These are phyloP conservation scores for Vanderwaltozyma tropicalis DNA, from an alignment of 805 yeast species.

Conservation along the genomic window DNA sequence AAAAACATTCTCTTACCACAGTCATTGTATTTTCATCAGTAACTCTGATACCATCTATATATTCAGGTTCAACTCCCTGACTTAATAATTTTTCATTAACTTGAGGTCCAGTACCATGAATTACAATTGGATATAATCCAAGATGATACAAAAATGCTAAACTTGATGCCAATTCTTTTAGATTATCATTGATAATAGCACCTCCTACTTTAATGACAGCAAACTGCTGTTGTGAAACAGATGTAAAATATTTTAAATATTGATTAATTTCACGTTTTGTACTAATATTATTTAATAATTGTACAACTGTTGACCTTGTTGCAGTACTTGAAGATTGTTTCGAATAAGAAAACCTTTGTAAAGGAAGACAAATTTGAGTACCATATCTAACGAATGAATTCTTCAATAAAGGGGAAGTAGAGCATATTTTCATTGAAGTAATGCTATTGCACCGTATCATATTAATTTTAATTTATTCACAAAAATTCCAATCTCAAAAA, in stretches of 20 bases:
- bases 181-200: constrained; percentile 90
- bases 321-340: constrained; percentile 13
- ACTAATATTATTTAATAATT: constrained; percentile 88
- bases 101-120: constrained; percentile 98
- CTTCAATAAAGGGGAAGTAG: too few species aligned
- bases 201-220: constrained; percentile 99
- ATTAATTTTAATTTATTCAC: too few species aligned
- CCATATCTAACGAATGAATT: too few species aligned
- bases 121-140: constrained; percentile 89
- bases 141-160: constrained; percentile 93
- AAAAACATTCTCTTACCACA: constrained; percentile 87
- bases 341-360: too few species aligned
- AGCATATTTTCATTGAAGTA: too few species aligned
- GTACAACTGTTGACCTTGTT: constrained; percentile 91
- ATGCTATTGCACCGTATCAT: too few species aligned
- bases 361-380: too few species aligned
- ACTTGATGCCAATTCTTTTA: constrained; percentile 88
- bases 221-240: constrained; percentile 90
- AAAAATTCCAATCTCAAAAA: too few species aligned
- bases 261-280: constrained; percentile 97
- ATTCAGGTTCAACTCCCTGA: constrained; percentile 91
- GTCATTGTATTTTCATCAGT: constrained; percentile 92
- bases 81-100: constrained; percentile 87
- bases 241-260: constrained; percentile 89
- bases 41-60: constrained; percentile 91